Evolutionary conservation across 306 rosid species (phyloP), one percentile per base, ranked within the genome.

Genomic region (barrel medic (Medicago truncatula)): DNA sequence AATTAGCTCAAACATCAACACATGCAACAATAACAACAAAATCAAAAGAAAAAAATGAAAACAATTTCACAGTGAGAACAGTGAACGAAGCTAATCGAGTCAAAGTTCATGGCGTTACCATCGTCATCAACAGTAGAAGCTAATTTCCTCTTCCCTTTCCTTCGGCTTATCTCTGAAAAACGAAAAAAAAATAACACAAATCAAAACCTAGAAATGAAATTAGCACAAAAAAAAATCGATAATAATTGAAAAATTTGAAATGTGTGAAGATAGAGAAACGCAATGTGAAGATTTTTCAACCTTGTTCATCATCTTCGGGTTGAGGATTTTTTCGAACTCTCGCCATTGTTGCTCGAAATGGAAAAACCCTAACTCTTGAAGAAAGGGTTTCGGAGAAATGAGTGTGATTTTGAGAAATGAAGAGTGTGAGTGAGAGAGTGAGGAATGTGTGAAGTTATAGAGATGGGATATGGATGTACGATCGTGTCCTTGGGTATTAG

Each of bases 281-380:
- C 53, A 16, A 31, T 31, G 31, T 23, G 2, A 34, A 28, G 18
- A 23, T 5, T 4, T 7, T 3, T 67, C 15, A 84, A 84, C 84
- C 87, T 69, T 36, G 73, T 20, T 76, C 75, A 44, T 83, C 84
- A 2, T n/a, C 12, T 8, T 4, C 64, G 9, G 8, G 39, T 15
- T 7, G 17, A 39, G 57, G n/a, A 39, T 23, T 70, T 41, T 67
- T 28, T 23, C 53, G 39, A 0, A 20, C 67, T 39, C 81, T 67
- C 9, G 23, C 80, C 87, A 80, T 84, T 28, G 69, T 20, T 4
- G 49, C 20, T 4, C 0, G 46, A 43, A 47, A 40, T 49, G 17
- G 7, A 57, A 58, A 79, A 83, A 76, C 82, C 81, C 84, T 80
- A 84, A 25, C 75, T 11, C 46, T 23, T 6, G 8, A 9, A 9